These are phyloP conservation scores for Pyrenochaeta sp. DNA, from an alignment of 2,329 filamentous ascomycete species.

Conservation along the genomic window DNA sequence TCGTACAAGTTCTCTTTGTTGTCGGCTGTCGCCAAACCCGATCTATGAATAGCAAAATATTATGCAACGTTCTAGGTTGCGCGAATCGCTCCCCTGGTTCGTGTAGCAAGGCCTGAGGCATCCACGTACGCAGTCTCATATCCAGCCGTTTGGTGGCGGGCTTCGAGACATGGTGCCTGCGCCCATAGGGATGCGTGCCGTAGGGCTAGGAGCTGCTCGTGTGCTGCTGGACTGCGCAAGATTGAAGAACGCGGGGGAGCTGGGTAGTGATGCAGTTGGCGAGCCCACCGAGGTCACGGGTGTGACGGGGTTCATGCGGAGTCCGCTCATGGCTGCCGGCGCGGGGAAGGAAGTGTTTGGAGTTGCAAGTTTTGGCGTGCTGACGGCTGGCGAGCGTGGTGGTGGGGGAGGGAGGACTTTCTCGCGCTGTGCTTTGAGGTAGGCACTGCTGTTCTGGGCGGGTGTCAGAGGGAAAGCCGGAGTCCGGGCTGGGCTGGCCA, in stretches of 20 bases:
- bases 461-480: constrained; percentile 36
- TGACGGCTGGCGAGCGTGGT: constrained; percentile 10
- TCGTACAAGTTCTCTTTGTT: no score
- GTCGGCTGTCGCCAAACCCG: constrained; percentile 23
- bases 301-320: constrained; percentile 47
- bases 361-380: constrained; percentile 12
- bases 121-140: constrained; percentile 22
- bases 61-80: no score
- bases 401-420: constrained; percentile 45
- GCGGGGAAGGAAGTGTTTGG: constrained; percentile 12
- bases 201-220: constrained; percentile 32
- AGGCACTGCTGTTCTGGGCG: constrained; percentile 36
- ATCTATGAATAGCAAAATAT: constrained; percentile 25
- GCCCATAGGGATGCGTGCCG: constrained; percentile 42
- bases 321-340: constrained; percentile 31
- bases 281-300: constrained; percentile 26
- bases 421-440: constrained; percentile 43
- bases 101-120: background rate
- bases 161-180: constrained; percentile 47
- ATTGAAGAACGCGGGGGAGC: constrained; percentile 21
- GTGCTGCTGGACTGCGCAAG: constrained; percentile 20
- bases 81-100: constrained; percentile 6
- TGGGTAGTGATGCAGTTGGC: constrained; percentile 21
- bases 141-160: constrained; percentile 45
- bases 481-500: constrained; percentile 28